Evolutionary conservation across 495 filamentous ascomycete species (phyloP).

Genomic region (Trypethelium eluteriae): DNA sequence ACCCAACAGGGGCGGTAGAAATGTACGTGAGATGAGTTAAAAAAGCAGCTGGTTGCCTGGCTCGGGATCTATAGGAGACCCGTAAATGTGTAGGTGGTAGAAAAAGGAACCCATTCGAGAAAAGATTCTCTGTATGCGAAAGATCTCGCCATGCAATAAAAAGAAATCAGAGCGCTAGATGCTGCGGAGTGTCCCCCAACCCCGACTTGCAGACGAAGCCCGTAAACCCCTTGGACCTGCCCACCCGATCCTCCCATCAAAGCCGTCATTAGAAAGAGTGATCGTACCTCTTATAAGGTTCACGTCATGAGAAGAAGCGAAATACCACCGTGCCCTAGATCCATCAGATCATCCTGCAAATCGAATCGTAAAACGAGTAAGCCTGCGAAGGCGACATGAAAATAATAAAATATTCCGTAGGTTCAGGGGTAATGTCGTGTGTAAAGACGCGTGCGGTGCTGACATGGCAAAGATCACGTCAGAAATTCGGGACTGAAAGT

Average conservation of each 20-base stretch:
- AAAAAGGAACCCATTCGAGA: neutral
- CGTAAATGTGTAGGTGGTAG: neutral
- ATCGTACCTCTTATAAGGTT: constrained; percentile 3
- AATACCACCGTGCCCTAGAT: neutral
- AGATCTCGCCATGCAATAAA: neutral
- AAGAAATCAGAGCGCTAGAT: neutral
- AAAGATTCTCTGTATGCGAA: neutral
- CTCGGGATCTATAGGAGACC: neutral
- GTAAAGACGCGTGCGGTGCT: neutral
- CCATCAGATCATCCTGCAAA: constrained; percentile 7
- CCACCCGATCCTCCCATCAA: neutral
- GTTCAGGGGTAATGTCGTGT: neutral
- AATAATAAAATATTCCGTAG: neutral
- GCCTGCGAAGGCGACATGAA: neutral
- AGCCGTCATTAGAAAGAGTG: neutral
- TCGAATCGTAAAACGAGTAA: neutral
- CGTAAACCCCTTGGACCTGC: neutral
- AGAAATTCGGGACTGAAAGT: neutral
- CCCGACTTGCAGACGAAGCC: neutral
- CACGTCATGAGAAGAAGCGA: neutral
- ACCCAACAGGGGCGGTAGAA: neutral
- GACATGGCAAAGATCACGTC: neutral
- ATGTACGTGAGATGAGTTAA: neutral
- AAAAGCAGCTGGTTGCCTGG: neutral
- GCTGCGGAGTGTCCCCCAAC: neutral